Evolutionary conservation across 306 rosid species (phyloP), one percentile per base, ranked within the genome.

Genomic region (Inga leiocalycina): DNA sequence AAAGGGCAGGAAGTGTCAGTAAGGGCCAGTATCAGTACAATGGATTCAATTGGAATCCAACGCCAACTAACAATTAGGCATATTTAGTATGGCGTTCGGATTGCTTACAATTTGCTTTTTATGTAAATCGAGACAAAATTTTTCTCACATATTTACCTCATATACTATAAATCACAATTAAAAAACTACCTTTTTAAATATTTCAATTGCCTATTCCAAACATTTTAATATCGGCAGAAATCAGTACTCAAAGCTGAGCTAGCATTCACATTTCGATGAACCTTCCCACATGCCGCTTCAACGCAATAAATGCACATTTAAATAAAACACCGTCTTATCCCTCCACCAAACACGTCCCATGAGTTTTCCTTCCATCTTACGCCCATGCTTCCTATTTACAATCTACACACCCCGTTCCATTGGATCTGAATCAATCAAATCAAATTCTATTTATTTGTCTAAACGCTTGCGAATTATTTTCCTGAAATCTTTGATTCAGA

Each of bases 381-480:
- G 70, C 87, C 84, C 90, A 61, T 76, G 82, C 75, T 51, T 70
- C 34, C 24, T 79, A 43, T 61, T 4, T 66, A 20, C 43, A 61
- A 65, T 65, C 17, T 6, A 61, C 44, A 15, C 8, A 34, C 16
- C 71, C 44, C 46, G 0, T 7, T 35, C 72, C 14, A 35, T 67
- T 67, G 46, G 46, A 35, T 67, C 2, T 3, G n/a, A 79, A 67
- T 35, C 44, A 78, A 32, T 34, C 16, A 51, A 35, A 52, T 15
- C n/a, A 6, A 39, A 17, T 10, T 49, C 30, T 65, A 30, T 1
- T 5, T 49, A 20, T 43, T 77, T 62, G 32, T 27, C 20, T 49
- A 5, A n/a, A 65, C 14, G 34, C 6, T 32, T 48, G 44, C 71
- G 76, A 52, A 52, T 51, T 56, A 22, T 57, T 52, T 35, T 30